A percentile compares a stretch with the other conserved stretches of the same genome.
These are phyloP conservation scores for Sporothrix humicola DNA, from an alignment of 2,329 filamentous ascomycete species.

Conservation along the genomic window DNA sequence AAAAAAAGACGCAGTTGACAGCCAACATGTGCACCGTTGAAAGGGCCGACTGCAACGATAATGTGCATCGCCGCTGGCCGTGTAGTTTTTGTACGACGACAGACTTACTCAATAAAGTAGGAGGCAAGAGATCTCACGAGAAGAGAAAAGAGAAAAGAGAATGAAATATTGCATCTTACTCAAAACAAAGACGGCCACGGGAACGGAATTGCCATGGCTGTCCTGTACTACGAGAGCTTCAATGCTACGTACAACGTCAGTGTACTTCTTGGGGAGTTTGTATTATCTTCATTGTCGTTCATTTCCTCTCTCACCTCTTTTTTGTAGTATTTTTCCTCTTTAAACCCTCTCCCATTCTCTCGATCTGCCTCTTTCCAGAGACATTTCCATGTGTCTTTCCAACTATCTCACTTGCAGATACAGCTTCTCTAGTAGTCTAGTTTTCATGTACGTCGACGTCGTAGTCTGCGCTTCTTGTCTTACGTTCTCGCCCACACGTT, in stretches of 20 bases:
- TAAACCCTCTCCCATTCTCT: neutral
- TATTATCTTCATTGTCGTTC: neutral
- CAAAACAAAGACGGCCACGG: neutral
- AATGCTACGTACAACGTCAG: neutral
- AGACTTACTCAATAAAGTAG: neutral
- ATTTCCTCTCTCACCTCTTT: neutral
- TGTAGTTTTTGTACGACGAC: neutral
- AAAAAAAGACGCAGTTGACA: too few species aligned
- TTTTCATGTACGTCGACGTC: neutral
- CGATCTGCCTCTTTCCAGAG: neutral
- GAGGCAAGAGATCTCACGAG: neutral
- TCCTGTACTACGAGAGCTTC: neutral
- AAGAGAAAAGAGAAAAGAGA: neutral
- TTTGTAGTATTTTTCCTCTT: neutral
- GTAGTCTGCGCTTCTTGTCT: conserved; percentile 14
- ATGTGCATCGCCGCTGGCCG: neutral
- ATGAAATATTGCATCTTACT: neutral
- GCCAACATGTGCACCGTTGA: neutral
- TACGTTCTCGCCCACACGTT: neutral
- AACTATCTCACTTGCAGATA: too few species aligned
- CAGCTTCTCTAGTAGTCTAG: neutral
- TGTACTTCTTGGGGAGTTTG: too few species aligned
- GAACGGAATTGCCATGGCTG: neutral
- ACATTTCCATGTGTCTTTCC: neutral
- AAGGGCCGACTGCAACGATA: conserved; percentile 15